Conservation (phyloP, 108 stramenopile species). For the Cyclotella atomus region DNA sequence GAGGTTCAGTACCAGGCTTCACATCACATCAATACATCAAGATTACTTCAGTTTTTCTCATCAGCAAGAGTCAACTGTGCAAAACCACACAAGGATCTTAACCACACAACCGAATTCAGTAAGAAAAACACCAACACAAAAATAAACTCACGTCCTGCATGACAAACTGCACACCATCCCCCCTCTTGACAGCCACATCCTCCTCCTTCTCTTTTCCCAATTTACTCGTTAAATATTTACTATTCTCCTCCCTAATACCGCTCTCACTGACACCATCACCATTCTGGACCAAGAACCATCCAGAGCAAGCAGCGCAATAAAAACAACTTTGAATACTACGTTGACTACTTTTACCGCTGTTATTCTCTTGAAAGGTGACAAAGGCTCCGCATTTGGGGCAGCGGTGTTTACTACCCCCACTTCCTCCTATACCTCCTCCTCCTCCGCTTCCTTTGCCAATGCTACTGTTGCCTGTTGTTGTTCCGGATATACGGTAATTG, state of each 20-base stretch:
- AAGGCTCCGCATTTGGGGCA: conserved; percentile 82
- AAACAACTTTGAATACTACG: conserved; percentile 65
- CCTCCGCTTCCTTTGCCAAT: conserved; percentile 35
- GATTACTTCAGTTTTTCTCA: too few species aligned
- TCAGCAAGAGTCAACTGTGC: too few species aligned
- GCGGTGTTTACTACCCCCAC: conserved; percentile 50
- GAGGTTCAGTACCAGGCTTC: too few species aligned
- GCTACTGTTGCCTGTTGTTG: conserved; percentile 15
- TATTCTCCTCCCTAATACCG: conserved; percentile 3
- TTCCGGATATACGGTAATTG: background rate
- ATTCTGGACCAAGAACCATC: conserved; percentile 72
- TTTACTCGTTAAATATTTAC: conserved; percentile 21
- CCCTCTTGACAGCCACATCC: conserved; percentile 16
- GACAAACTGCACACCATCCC: conserved; percentile 48
- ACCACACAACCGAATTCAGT: too few species aligned
- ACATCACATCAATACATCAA: too few species aligned
- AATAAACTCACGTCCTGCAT: conserved; percentile 74
- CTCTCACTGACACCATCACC: background rate
- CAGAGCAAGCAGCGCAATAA: conserved; percentile 89
- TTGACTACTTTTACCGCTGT: too few species aligned
- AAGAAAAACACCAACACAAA: too few species aligned
- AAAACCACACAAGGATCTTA: too few species aligned
- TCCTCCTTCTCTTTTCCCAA: conserved; percentile 7
- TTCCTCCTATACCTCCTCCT: conserved; percentile 24
- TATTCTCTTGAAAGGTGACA: conserved; percentile 64